phyloP scores from a whole-genome alignment of 2,329 filamentous ascomycete species.

The Fusarium floridanum region DNA sequence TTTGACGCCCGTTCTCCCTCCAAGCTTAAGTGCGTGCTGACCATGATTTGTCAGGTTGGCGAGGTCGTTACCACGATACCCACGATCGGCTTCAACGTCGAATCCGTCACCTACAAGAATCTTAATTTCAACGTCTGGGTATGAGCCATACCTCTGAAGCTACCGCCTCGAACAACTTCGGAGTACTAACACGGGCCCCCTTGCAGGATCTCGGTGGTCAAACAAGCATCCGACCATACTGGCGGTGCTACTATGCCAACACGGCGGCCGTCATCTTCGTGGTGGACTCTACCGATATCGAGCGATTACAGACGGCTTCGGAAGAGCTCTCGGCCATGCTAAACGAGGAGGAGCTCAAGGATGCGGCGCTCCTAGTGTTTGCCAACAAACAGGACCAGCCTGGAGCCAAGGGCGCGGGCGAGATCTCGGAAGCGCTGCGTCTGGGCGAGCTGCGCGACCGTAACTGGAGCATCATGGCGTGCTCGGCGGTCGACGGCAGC shows the following conservation, averaged over 20 bases:
- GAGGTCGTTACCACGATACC: slow-evolving; percentile 99
- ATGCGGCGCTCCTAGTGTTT: slow-evolving; percentile 92
- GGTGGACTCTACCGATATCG: slow-evolving; percentile 97
- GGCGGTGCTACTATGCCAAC: slow-evolving; percentile 99
- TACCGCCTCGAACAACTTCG: neutral
- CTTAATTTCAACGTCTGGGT: slow-evolving; percentile 99
- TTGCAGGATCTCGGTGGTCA: slow-evolving; percentile 90
- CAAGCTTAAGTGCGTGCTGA: slow-evolving; percentile 20
- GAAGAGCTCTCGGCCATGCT: slow-evolving; percentile 96
- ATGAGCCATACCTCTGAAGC: slow-evolving; percentile 52
- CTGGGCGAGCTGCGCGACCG: slow-evolving; percentile 92
- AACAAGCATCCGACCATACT: slow-evolving; percentile 98
- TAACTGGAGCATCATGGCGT: slow-evolving; percentile 99
- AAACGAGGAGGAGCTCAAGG: slow-evolving; percentile 95
- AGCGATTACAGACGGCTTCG: slow-evolving; percentile 89
- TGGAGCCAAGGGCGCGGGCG: slow-evolving; percentile 93
- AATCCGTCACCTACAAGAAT: slow-evolving; percentile 98
- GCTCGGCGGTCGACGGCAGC: slow-evolving; percentile 93
- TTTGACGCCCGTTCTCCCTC: slow-evolving; percentile 51
- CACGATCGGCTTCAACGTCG: slow-evolving; percentile 99
- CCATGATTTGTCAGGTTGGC: slow-evolving; percentile 78
- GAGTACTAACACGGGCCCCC: slow-evolving; percentile 23
- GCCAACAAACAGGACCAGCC: slow-evolving; percentile 99
- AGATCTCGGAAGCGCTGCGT: slow-evolving; percentile 93
- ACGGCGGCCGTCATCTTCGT: slow-evolving; percentile 99